Base-by-base conservation (phyloP, 768 basidiomycete species). In the Panaeolus papilionaceus region DNA sequence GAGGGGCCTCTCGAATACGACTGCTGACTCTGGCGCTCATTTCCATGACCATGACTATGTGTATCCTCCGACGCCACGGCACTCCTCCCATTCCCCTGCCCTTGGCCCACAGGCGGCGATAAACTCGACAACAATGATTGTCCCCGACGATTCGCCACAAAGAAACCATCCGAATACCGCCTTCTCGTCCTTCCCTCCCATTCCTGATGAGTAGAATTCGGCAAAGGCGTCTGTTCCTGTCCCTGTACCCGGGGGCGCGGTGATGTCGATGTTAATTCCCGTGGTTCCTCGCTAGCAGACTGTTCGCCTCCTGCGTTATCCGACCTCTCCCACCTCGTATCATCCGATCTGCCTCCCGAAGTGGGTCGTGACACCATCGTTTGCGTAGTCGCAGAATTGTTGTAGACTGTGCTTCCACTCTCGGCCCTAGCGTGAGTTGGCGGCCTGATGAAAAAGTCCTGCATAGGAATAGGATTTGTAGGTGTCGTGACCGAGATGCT, bases 151-250 rank as follows among this genome's bases (percentile, higher is more conserved):
- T 76, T 69, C 66, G 75, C 74, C 38, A 76, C 70, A 66, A 75
- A 78, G 18, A 75, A 76, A 8, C 77, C 78, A 64, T 77, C 77
- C 33, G 77, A 78, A 65, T 76, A 73, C 14, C 75, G 75, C 62
- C 78, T 77, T 66, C 72, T 70, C 65, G 64, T 68, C 37, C 39
- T 10, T 14, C 62, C 44, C 39, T 39, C 62, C 28, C 14, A 11
- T 16, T 33, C 54, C 4, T 4, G 54, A 26, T 10, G 54, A 58
- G 28, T 58, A 37, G 54, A 5, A 58, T 33, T 61, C 58, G 38
- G 42, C 9, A 23, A 63, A 44, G 14, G 38, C 16, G 23, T 20
- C n/a, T 28, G 26, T 61, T 61, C 58, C 23, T 33, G 38, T 26
- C 26, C 51, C 42, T 51, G 28, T 54, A 47, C 64, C 64, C 61